Conservation (phyloP, 345 rosid genomes). For the Anacardium occidentale region DNA sequence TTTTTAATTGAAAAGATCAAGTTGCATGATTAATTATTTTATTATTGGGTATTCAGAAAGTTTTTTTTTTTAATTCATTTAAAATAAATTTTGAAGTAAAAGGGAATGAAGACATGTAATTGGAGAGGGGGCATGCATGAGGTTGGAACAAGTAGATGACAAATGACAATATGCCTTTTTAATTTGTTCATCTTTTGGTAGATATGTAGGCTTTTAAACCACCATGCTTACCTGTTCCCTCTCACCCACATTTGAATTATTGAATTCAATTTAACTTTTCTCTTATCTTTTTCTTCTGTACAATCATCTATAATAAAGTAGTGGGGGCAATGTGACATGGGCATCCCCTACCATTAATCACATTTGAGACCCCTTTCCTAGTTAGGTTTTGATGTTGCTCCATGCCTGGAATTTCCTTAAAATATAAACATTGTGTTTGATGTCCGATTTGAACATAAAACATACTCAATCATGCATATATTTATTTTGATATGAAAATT, state of each 20-base stretch:
- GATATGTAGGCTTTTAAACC: slow-evolving; percentile 34
- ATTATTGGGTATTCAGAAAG: background rate
- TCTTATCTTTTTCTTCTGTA: background rate
- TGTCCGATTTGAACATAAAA: too few species aligned
- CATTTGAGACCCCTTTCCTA: background rate
- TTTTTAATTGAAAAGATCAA: too few species aligned
- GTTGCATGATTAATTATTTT: slow-evolving; percentile 1
- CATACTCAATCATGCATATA: too few species aligned
- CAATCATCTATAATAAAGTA: slow-evolving; percentile 10
- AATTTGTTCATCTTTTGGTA: slow-evolving; percentile 19
- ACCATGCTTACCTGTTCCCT: slow-evolving; percentile 30
- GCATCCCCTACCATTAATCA: background rate
- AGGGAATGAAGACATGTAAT: slow-evolving; percentile 13
- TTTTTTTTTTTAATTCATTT: too few species aligned
- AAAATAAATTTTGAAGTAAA: background rate
- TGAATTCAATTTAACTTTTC: background rate
- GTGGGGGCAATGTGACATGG: background rate
- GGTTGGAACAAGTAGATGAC: slow-evolving; percentile 38
- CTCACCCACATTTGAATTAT: slow-evolving; percentile 16
- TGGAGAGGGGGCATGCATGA: slow-evolving; percentile 11
- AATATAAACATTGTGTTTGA: background rate
- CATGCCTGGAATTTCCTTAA: background rate
- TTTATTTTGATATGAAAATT: too few species aligned
- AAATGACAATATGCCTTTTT: slow-evolving; percentile 26
- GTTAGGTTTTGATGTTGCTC: background rate